phyloP scores from a whole-genome alignment of 139 green algal genomes.

The Chlorella ohadii region DNA sequence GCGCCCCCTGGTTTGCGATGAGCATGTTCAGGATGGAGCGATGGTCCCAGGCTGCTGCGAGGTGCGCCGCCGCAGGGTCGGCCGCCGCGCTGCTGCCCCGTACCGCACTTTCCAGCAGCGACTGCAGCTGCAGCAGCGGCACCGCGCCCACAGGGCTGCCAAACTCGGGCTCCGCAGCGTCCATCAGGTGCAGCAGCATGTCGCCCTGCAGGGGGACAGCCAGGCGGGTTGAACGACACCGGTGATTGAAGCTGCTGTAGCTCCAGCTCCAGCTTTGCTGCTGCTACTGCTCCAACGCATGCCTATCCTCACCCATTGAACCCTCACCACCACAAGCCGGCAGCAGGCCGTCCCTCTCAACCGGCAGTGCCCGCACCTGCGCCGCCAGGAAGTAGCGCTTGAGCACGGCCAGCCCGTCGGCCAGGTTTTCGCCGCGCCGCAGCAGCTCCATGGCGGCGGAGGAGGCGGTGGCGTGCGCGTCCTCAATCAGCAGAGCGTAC shows the following conservation, averaged over 20 bases:
- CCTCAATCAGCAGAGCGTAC: constrained; percentile 50
- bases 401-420: constrained; percentile 71
- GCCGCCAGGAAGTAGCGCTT: constrained; percentile 96
- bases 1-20: constrained; percentile 26
- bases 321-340: too few species aligned
- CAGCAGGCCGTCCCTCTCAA: too few species aligned
- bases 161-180: constrained; percentile 83
- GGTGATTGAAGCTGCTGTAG: too few species aligned
- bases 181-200: constrained; percentile 84
- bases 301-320: too few species aligned
- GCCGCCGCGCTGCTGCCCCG: constrained; percentile 53
- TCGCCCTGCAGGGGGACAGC: constrained; percentile 70
- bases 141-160: constrained; percentile 58
- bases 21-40: constrained; percentile 70
- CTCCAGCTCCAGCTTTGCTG: too few species aligned
- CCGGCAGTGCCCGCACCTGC: constrained; percentile 48
- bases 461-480: constrained; percentile 59
- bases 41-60: constrained; percentile 73
- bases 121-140: constrained; percentile 79
- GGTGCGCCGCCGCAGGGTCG: constrained; percentile 71
- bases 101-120: constrained; percentile 82
- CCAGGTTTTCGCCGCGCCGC: constrained; percentile 49
- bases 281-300: too few species aligned
- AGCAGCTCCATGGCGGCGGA: constrained; percentile 74
- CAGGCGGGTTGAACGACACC: too few species aligned